A percentile compares a stretch with the other conserved stretches of the same genome.
phyloP scores from a whole-genome alignment of 352 stramenopile species.

The Phytophthora citricola region DNA sequence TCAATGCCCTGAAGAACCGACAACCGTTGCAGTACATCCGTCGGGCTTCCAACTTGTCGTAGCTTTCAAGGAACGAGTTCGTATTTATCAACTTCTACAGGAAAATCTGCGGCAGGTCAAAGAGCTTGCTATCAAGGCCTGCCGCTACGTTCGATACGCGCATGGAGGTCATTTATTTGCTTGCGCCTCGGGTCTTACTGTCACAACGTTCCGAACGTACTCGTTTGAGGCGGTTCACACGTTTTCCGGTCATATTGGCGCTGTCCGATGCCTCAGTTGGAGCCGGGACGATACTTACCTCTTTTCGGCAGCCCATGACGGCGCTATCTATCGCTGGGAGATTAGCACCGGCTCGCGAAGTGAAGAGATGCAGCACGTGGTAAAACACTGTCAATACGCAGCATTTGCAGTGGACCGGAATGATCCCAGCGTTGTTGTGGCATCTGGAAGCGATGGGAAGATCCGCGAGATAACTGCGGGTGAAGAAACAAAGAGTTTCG shows the following conservation, averaged over 20 bases:
- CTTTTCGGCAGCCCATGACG: constrained; percentile 81
- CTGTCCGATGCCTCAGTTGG: constrained; percentile 72
- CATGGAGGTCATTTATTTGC: constrained; percentile 81
- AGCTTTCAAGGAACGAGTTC: constrained; percentile 81
- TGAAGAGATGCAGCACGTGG: constrained; percentile 77
- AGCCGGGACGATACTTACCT: constrained; percentile 77
- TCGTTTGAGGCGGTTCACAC: constrained; percentile 74
- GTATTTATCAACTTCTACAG: constrained; percentile 76
- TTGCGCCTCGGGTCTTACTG: constrained; percentile 68
- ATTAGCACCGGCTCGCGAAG: constrained; percentile 57
- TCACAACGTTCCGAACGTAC: constrained; percentile 71
- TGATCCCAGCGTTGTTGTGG: constrained; percentile 61
- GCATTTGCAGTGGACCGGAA: constrained; percentile 58
- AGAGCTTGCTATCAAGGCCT: constrained; percentile 75
- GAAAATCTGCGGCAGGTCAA: constrained; percentile 68
- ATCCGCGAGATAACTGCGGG: constrained; percentile 67
- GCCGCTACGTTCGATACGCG: constrained; percentile 61
- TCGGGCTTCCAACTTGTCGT: constrained; percentile 77
- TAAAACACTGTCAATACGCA: constrained; percentile 83
- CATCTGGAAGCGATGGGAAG: constrained; percentile 67
- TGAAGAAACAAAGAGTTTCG: constrained; percentile 62
- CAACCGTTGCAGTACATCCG: constrained; percentile 66
- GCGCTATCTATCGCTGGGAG: constrained; percentile 85
- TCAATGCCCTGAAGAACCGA: constrained; percentile 68
- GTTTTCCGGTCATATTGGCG: constrained; percentile 84